Base-by-base conservation (phyloP, 352 stramenopile species). In the Globisporangium nagaii region DNA sequence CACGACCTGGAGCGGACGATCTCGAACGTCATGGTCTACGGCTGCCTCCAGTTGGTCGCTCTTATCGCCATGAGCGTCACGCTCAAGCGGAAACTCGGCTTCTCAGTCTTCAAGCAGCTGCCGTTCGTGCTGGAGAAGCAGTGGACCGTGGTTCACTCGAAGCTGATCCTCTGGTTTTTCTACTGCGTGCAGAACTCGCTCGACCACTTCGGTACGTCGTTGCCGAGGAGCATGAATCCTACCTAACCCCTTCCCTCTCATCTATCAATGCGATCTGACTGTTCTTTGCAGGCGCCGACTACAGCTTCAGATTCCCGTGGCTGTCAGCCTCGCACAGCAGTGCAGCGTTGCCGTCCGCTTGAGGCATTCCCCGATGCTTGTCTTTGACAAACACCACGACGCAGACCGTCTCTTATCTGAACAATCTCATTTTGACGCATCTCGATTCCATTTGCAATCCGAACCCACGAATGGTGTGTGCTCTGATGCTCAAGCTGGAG, bases 81-180 rank as follows among this genome's bases (percentile, higher is more conserved):
- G 4, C 46, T 71, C 36, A 27, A 46, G 11, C 46, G 41, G n/a
- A 56, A 46, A 22, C 59, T 67, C 24, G n/a, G 24, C 2, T 11
- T 71, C 3, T 66, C 63, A 5, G 36, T 54, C 4, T 62, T 71
- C 15, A 42, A 54, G 22, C 47, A 54, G 36, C 52, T 51, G 12
- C 48, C 63, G 35, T 67, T 71, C 36, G 58, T 71, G 20, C 49
- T 65, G 4, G 60, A 66, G 43, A 58, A 43, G 3, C 62, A 69
- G 42, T 65, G 56, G 56, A 30, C n/a, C 1, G 56, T 65, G 31
- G 62, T 68, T 3, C 62, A 68, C 9, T 55, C 44, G 1, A 61
- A 65, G 27, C 50, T 68, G 19, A 60, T 54, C 19, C 37, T 68
- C 3, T 64, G 60, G 60, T 60, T 68, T 28, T 12, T 64, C 22